Base-by-base conservation (phyloP, 2,329 filamentous ascomycete species). In the Phoma sp. region DNA sequence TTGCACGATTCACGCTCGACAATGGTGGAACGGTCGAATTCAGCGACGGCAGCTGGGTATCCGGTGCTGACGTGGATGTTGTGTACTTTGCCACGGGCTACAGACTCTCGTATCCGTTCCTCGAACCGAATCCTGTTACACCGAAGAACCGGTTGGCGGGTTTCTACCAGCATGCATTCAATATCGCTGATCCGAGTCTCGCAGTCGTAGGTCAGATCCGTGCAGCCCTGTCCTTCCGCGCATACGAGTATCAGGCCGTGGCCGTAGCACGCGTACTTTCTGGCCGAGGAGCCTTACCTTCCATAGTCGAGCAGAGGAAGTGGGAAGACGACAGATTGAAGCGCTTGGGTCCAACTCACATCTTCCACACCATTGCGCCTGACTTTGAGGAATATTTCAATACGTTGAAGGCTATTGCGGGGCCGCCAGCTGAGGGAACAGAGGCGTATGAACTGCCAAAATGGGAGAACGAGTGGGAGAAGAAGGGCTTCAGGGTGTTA, bases 61-160 rank as follows among this genome's bases (percentile, higher is more conserved):
- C 76, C 0, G 48, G 48, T 29, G 30, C 17, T 29, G 75, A 82
- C 17, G 82, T 89, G 11, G 86, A 89, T 66, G 67, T 83, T 61
- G 78, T 90, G 53, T 82, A 89, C 57, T 87, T 89, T 54, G 86
- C 85, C 17, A 89, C 87, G 0, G 87, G 87, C 0, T 88, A 87
- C 66, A 80, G 77, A 29, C 89, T 84, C 84, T 84, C 83, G 0
- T 67, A 88, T 0, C 86, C 85, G 0, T 89, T 88, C 64, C 56
- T 72, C 1, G 38, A 49, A 10, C 66, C 64, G 0, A 67, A 78
- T 1, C 75, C 87, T 0, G 69, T 76, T 1, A 71, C 82, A 0
- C 75, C 79, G 9, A 84, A 84, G 61, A 85, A 85, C 61, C 78
- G 83, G 2, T 76, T 86, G 0, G 80, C 81, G 0, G 79, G 77